Evolutionary conservation across 768 basidiomycete species (phyloP).

Genomic region (Tricholoma sp.): DNA sequence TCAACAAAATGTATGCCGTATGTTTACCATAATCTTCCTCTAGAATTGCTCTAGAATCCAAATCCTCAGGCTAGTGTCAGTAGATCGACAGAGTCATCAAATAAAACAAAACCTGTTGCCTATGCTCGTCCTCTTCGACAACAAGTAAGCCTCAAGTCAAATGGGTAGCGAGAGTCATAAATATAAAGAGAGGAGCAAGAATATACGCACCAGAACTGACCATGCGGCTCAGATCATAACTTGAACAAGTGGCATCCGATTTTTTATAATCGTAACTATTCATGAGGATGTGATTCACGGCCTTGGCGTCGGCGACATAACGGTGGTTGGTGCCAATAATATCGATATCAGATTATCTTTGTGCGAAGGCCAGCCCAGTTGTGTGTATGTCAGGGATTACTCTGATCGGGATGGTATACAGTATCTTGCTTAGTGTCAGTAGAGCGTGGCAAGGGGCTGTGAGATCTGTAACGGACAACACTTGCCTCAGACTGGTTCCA

Average conservation of each 20-base stretch:
- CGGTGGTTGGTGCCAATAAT: too few relatives aligned
- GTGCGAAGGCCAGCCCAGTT: too few relatives aligned
- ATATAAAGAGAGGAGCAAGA: neutral
- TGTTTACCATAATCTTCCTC: conserved; percentile 40
- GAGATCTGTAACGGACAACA: too few relatives aligned
- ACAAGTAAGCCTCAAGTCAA: conserved; percentile 40
- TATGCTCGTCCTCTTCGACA: conserved; percentile 43
- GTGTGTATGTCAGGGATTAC: too few relatives aligned
- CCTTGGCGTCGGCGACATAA: conserved; percentile 58
- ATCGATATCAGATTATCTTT: too few relatives aligned
- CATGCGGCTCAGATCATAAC: conserved; percentile 31
- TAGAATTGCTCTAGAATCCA: too few relatives aligned
- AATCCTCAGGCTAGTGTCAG: too few relatives aligned
- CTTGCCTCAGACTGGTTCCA: too few relatives aligned
- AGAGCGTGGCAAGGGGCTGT: too few relatives aligned
- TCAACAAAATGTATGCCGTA: neutral
- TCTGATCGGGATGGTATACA: too few relatives aligned
- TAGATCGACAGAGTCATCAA: neutral
- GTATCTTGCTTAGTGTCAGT: too few relatives aligned
- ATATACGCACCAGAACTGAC: conserved; percentile 32
- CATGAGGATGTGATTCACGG: conserved; percentile 57
- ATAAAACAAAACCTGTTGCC: conserved; percentile 32
- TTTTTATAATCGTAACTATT: conserved; percentile 55
- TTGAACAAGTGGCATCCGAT: conserved; percentile 34
- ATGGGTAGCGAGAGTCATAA: neutral